These are phyloP conservation scores for Fragaria ananassa DNA, from an alignment of 306 rosid species.

Conservation along the genomic window DNA sequence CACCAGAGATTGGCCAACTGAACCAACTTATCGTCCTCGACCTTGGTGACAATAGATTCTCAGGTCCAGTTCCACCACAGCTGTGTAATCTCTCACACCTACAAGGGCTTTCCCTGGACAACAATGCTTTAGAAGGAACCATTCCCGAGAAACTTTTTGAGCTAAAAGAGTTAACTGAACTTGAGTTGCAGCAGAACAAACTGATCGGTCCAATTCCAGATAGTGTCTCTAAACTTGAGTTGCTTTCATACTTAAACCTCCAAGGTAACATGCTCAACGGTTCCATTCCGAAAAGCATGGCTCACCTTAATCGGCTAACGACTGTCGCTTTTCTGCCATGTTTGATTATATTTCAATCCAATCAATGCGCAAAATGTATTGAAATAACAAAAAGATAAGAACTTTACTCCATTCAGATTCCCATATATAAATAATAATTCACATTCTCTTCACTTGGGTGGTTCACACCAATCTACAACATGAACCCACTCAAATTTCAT, in stretches of 20 bases:
- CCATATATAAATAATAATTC: conserved; percentile 26
- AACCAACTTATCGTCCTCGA: conserved; percentile 42
- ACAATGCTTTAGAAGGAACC: conserved; percentile 57
- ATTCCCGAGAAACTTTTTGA: conserved; percentile 60
- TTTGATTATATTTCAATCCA: neutral
- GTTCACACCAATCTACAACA: conserved; percentile 13
- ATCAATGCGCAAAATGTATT: neutral
- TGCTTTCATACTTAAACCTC: conserved; percentile 62
- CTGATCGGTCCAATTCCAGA: conserved; percentile 71
- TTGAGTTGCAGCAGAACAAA: conserved; percentile 51
- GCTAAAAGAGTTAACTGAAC: conserved; percentile 41
- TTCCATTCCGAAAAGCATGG: conserved; percentile 60
- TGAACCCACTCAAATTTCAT: conserved; percentile 15
- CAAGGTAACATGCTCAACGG: conserved; percentile 67
- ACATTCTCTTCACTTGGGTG: conserved; percentile 18
- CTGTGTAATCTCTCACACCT: conserved; percentile 63
- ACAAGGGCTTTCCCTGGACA: conserved; percentile 55
- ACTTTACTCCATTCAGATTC: conserved; percentile 2
- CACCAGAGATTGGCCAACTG: conserved; percentile 65
- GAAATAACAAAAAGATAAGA: neutral
- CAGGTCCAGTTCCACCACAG: conserved; percentile 64
- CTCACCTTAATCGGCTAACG: conserved; percentile 39
- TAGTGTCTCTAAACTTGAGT: conserved; percentile 55
- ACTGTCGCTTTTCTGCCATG: conserved; percentile 23
- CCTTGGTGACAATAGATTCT: conserved; percentile 55